A percentile compares a stretch with the other conserved stretches of the same genome.
Conservation (phyloP, 306 rosid genomes). For the Glycyrrhiza uralensis region DNA sequence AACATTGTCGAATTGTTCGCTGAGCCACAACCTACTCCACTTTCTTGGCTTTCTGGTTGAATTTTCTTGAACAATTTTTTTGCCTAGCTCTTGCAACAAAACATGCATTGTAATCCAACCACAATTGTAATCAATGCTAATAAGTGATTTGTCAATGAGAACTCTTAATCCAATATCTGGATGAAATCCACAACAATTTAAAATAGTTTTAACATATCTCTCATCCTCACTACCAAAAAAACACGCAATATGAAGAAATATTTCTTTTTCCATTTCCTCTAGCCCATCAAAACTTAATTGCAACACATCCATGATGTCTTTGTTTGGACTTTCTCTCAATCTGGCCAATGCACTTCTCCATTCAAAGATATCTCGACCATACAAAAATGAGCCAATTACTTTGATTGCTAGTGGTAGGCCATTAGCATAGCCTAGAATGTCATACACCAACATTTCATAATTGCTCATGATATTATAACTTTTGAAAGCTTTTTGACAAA, state of each 20-base stretch:
- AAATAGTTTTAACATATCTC: neutral
- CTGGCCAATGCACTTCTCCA: slow-evolving; percentile 9
- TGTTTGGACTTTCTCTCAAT: neutral
- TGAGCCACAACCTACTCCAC: slow-evolving; percentile 26
- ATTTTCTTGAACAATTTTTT: neutral
- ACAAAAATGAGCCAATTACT: slow-evolving; percentile 12
- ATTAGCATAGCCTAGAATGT: neutral
- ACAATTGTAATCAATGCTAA: fast-evolving
- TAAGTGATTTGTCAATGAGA: slow-evolving; percentile 28
- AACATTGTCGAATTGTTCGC: neutral
- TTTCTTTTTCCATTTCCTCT: neutral
- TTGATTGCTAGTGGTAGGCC: slow-evolving; percentile 24
- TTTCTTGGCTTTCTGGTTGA: slow-evolving; percentile 2
- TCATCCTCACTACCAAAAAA: fast-evolving
- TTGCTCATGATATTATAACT: neutral
- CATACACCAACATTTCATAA: neutral
- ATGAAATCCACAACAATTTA: neutral
- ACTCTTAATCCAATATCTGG: neutral
- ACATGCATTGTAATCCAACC: neutral
- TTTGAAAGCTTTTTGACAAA: slow-evolving; percentile 17
- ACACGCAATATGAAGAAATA: slow-evolving; percentile 31
- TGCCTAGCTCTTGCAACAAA: slow-evolving; percentile 10
- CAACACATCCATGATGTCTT: neutral
- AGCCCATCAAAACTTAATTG: neutral
- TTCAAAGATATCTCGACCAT: neutral